Evolutionary conservation across 116 monocot genomes (phyloP).

Genomic region (Cymodocea nodosa): DNA sequence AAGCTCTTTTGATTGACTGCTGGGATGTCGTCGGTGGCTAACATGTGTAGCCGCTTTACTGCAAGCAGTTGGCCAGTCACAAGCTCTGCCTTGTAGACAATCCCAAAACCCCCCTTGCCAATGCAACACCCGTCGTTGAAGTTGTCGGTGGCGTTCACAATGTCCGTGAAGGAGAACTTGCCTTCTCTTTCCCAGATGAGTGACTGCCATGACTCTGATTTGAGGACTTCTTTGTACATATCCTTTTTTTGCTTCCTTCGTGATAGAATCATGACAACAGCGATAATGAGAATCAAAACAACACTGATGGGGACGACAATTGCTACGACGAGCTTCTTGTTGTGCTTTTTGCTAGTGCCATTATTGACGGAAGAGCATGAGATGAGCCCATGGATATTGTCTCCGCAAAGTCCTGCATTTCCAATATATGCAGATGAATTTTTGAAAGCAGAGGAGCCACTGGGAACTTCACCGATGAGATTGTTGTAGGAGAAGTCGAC

Average conservation of each 20-base stretch:
- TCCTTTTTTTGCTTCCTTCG: no score
- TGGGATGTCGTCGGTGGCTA: slow-evolving; percentile 20
- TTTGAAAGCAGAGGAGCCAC: slow-evolving; percentile 23
- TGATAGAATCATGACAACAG: not conserved
- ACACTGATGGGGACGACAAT: slow-evolving; percentile 23
- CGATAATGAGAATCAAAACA: not conserved
- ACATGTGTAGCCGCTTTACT: slow-evolving; percentile 25
- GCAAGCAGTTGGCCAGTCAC: slow-evolving; percentile 18
- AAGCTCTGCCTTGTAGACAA: slow-evolving; percentile 25
- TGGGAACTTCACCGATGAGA: slow-evolving; percentile 42
- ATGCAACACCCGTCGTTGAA: slow-evolving; percentile 17
- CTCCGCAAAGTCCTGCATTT: slow-evolving; percentile 50
- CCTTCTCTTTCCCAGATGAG: slow-evolving; percentile 32
- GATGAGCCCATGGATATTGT: slow-evolving; percentile 12
- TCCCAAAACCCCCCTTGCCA: slow-evolving; percentile 19
- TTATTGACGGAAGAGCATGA: slow-evolving; percentile 11
- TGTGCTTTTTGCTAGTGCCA: slow-evolving; percentile 10
- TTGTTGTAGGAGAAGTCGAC: slow-evolving; percentile 72
- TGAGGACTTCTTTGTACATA: no score
- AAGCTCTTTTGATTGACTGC: slow-evolving; percentile 12
- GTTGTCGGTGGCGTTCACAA: slow-evolving; percentile 31
- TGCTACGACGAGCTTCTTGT: slow-evolving; percentile 29
- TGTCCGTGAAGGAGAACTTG: slow-evolving; percentile 16
- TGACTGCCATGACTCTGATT: no score
- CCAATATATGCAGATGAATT: slow-evolving; percentile 29